These are phyloP conservation scores for Penicillium palitans DNA, from an alignment of 2,329 filamentous ascomycete genomes.

Conservation along the genomic window DNA sequence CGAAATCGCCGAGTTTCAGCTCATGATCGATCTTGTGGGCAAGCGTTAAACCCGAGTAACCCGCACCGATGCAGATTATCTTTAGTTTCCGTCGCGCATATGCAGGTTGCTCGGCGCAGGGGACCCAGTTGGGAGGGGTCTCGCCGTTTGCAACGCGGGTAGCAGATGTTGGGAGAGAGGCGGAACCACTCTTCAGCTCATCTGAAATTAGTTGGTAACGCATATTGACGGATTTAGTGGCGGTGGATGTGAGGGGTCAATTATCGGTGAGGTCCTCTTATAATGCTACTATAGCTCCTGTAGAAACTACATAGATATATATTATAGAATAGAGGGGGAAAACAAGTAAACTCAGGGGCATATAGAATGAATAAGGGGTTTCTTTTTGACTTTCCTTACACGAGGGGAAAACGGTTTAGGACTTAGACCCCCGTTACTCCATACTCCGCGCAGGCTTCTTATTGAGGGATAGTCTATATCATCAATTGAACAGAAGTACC, in stretches of 20 bases:
- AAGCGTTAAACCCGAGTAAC: conserved; percentile 22
- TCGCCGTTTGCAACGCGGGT: not conserved
- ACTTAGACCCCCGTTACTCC: not conserved
- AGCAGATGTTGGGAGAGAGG: not conserved
- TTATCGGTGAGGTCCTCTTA: not conserved
- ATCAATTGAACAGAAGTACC: not conserved
- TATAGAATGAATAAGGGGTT: not conserved
- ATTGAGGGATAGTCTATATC: not conserved
- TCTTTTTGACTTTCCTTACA: not conserved
- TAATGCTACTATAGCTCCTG: not conserved
- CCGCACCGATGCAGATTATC: conserved; percentile 25
- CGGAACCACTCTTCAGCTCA: not conserved
- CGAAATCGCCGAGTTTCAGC: conserved; percentile 3
- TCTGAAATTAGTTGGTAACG: not conserved
- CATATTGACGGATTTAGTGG: not conserved
- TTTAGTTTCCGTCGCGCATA: not conserved
- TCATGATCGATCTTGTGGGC: conserved; percentile 26
- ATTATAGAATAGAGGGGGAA: not conserved
- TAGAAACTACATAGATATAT: too few species aligned
- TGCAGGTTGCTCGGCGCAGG: not conserved
- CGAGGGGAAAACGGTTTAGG: not conserved
- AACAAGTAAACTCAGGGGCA: not conserved
- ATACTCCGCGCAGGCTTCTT: not conserved
- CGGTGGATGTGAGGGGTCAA: too few species aligned
- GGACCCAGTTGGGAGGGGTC: not conserved